Conservation (phyloP, 106 monocot species). For the Acorus calamus region DNA sequence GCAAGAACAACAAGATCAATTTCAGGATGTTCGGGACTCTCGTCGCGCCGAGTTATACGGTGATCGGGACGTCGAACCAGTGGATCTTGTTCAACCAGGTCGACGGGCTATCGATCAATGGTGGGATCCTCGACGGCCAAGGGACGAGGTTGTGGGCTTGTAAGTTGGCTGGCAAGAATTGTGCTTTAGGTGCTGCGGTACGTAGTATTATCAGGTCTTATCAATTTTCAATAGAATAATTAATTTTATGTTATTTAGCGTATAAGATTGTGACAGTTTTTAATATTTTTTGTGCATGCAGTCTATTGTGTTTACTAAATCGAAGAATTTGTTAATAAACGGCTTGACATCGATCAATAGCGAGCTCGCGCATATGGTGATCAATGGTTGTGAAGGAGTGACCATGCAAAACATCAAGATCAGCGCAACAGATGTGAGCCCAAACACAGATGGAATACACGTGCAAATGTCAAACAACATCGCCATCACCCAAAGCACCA, state of each 20-base stretch:
- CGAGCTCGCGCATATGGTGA: conserved; percentile 23
- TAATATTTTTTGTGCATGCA: conserved; percentile 7
- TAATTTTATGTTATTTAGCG: no score
- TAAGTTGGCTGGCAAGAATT: conserved; percentile 6
- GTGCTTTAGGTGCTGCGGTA: conserved; percentile 18
- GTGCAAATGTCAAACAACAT: conserved; percentile 17
- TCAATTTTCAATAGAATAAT: no score
- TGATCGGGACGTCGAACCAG: neutral
- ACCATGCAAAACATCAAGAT: conserved; percentile 15
- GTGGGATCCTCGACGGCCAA: conserved; percentile 19
- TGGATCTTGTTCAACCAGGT: conserved; percentile 16
- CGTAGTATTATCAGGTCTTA: no score
- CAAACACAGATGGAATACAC: conserved; percentile 40
- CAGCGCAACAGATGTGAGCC: conserved; percentile 18
- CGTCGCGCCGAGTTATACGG: conserved; percentile 7
- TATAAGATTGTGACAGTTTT: no score
- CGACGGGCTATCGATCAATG: conserved; percentile 15
- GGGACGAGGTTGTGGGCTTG: conserved; percentile 13
- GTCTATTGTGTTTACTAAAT: conserved; percentile 17
- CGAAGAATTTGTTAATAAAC: conserved; percentile 17
- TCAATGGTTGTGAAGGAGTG: conserved; percentile 11
- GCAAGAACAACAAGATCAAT: conserved; percentile 2
- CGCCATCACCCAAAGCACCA: conserved; percentile 11
- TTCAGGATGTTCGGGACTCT: conserved; percentile 9
- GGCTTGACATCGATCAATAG: conserved; percentile 15